phyloP scores from a whole-genome alignment of 768 basidiomycete species.

The Podaxis pistillaris region DNA sequence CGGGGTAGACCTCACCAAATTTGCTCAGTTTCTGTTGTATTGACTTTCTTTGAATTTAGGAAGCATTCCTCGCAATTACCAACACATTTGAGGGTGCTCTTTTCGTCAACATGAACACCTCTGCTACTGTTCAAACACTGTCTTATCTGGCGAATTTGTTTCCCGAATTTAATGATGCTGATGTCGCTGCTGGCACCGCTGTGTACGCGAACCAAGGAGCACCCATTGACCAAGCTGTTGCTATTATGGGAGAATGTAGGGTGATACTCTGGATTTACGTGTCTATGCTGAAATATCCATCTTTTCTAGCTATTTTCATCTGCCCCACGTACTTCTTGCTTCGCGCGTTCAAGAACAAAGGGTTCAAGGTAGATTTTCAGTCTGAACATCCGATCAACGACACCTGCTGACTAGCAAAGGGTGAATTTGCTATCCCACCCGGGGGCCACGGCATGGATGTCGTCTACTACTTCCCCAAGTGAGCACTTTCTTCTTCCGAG shows the following conservation, averaged over 20 bases:
- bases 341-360: constrained; percentile 26
- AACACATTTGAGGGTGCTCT: constrained; percentile 36
- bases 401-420: constrained; percentile 21
- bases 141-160: constrained; percentile 37
- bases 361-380: constrained; percentile 30
- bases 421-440: constrained; percentile 43
- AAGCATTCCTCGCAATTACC: constrained; percentile 34
- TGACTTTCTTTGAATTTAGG: constrained; percentile 17
- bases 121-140: constrained; percentile 24
- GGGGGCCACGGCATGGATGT: constrained; percentile 36
- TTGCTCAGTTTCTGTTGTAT: background rate
- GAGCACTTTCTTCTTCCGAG: constrained; percentile 16
- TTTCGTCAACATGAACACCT: constrained; percentile 33
- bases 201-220: constrained; percentile 7
- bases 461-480: constrained; percentile 42
- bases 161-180: constrained; percentile 29
- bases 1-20: constrained; percentile 28
- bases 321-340: constrained; percentile 44
- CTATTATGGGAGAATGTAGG: constrained; percentile 17
- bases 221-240: constrained; percentile 8
- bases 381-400: background rate
- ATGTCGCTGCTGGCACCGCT: constrained; percentile 19
- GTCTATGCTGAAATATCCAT: background rate
- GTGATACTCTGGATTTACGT: background rate
- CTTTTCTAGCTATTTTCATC: constrained; percentile 37